Percentiles rank a stretch among this genome's conserved stretches.
Conservation (phyloP, 768 basidiomycete species). For the Russula sp. region DNA sequence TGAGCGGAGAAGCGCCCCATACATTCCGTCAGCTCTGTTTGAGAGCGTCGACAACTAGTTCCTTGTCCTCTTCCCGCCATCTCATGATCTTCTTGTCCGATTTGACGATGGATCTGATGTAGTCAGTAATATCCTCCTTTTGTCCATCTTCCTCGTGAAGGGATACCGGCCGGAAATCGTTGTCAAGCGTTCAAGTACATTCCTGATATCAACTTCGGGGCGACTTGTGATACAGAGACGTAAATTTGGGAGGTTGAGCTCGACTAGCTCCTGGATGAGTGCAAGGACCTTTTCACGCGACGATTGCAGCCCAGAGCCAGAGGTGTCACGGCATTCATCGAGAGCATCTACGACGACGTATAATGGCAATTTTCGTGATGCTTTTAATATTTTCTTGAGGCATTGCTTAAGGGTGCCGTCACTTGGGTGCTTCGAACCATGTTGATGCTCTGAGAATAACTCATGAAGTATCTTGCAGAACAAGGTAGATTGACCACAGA, state of each 20-base stretch:
- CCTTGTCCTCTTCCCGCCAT: neutral
- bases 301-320: neutral
- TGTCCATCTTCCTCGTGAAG: constrained; percentile 4
- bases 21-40: neutral
- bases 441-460: neutral
- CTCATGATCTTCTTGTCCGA: neutral
- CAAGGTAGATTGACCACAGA: neutral
- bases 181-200: constrained; percentile 1
- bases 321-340: neutral
- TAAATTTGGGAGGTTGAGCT: neutral
- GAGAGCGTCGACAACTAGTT: neutral
- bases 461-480: neutral
- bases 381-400: neutral
- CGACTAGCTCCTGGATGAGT: neutral
- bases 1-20: neutral
- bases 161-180: neutral
- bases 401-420: neutral
- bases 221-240: constrained; percentile 3
- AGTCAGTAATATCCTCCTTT: neutral
- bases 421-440: neutral
- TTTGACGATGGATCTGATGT: neutral
- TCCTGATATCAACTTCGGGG: neutral
- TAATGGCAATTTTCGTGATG: neutral
- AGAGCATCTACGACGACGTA: neutral
- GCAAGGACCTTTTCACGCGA: neutral